phyloP scores from a whole-genome alignment of 768 basidiomycete species.

The Gelatoporia subvermispora region DNA sequence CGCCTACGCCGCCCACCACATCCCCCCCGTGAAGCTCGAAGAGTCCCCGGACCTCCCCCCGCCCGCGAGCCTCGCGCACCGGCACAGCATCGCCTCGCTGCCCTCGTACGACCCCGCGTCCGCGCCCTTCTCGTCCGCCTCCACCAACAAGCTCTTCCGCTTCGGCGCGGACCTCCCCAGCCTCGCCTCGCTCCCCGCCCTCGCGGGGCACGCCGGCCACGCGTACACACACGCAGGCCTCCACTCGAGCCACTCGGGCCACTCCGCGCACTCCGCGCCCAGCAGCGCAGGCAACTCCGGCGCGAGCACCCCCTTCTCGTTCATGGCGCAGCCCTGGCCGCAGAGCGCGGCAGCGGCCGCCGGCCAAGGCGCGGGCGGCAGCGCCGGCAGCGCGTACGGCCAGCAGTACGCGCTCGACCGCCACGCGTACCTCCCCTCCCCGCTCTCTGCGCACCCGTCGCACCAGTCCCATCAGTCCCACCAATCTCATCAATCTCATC shows the following conservation, averaged over 20 bases:
- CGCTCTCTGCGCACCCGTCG: slow-evolving; percentile 7
- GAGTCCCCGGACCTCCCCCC: slow-evolving; percentile 18
- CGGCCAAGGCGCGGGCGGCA: slow-evolving; percentile 15
- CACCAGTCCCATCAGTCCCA: slow-evolving; percentile 5
- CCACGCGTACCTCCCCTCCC: slow-evolving; percentile 12
- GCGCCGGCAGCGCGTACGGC: slow-evolving; percentile 12
- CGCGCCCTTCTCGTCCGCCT: slow-evolving; percentile 5
- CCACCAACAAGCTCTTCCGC: slow-evolving; percentile 12
- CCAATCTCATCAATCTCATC: not conserved
- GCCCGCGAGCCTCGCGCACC: slow-evolving; percentile 7
- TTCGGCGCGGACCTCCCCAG: slow-evolving; percentile 13
- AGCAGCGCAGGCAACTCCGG: slow-evolving; percentile 15
- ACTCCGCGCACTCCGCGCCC: not conserved
- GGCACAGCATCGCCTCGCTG: slow-evolving; percentile 7
- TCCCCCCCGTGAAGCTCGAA: slow-evolving; percentile 18
- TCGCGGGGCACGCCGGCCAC: no score
- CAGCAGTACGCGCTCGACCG: slow-evolving; percentile 13
- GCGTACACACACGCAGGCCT: no score
- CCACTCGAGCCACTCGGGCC: not conserved
- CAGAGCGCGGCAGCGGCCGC: slow-evolving; percentile 10
- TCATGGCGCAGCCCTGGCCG: slow-evolving; percentile 18
- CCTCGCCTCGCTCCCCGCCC: no score
- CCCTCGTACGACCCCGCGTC: not conserved
- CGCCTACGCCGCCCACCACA: slow-evolving; percentile 5
- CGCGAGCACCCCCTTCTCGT: slow-evolving; percentile 20